These are phyloP conservation scores for Corchorus capsularis DNA, from an alignment of 345 rosid species.

Conservation along the genomic window DNA sequence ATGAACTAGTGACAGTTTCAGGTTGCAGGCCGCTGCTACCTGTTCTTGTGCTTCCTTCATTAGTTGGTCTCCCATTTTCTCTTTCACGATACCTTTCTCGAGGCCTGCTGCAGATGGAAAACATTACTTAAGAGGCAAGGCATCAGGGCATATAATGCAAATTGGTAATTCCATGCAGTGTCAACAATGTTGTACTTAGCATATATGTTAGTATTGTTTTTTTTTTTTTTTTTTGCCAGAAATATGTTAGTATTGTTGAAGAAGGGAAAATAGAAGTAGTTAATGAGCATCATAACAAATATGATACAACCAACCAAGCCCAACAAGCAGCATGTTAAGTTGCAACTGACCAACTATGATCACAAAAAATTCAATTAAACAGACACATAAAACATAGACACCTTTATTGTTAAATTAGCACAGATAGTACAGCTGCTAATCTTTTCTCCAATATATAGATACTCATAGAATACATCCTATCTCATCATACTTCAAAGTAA, in stretches of 20 bases:
- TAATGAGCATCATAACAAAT: neutral
- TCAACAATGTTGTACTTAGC: neutral
- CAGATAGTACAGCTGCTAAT: neutral
- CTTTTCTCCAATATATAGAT: neutral
- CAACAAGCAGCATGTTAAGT: neutral
- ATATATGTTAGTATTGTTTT: neutral
- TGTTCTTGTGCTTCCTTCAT: slow-evolving; percentile 53
- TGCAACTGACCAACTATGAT: neutral
- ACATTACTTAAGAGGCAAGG: neutral
- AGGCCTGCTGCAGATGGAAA: slow-evolving; percentile 44
- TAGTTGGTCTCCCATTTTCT: slow-evolving; percentile 62
- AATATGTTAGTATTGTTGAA: neutral
- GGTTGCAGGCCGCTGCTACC: slow-evolving; percentile 42
- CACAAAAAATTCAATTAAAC: neutral
- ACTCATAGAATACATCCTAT: neutral
- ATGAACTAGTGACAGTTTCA: slow-evolving; percentile 42
- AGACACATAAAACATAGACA: neutral
- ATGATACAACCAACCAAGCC: neutral
- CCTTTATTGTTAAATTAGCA: slow-evolving; percentile 5
- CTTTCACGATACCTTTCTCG: slow-evolving; percentile 80
- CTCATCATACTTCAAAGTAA: neutral
- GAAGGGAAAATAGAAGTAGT: neutral
- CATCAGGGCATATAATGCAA: neutral
- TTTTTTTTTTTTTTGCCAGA: no score
- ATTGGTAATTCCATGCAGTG: neutral